Evolutionary conservation across 352 stramenopile genomes (phyloP).

Genomic region (Blastocystis sp.): DNA sequence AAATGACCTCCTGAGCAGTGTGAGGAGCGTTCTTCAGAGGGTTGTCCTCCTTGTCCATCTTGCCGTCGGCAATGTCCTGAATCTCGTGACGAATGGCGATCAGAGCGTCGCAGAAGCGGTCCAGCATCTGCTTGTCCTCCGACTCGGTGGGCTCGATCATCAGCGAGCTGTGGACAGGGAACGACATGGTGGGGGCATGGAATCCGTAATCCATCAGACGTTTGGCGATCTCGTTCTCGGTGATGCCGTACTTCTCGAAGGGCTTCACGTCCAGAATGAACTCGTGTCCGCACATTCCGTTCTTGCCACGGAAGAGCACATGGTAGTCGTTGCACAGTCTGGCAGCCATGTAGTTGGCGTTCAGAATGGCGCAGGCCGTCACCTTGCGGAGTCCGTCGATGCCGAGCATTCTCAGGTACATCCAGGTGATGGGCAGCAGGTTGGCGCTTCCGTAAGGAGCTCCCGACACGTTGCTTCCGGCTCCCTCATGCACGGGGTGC

Average conservation of each 20-base stretch:
- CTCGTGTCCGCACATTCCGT: constrained; percentile 94
- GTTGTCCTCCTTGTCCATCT: constrained; percentile 72
- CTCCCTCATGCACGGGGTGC: constrained; percentile 64
- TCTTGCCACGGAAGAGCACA: constrained; percentile 84
- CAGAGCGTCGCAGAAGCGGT: constrained; percentile 90
- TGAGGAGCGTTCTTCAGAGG: constrained; percentile 90
- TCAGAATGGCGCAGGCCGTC: constrained; percentile 82
- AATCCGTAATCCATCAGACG: constrained; percentile 97
- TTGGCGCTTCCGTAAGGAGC: constrained; percentile 89
- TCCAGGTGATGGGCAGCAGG: constrained; percentile 97
- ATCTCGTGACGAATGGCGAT: constrained; percentile 91
- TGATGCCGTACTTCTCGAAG: constrained; percentile 86
- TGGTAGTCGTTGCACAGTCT: constrained; percentile 78
- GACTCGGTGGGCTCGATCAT: constrained; percentile 98
- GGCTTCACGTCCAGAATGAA: constrained; percentile 96
- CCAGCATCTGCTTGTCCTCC: constrained; percentile 90
- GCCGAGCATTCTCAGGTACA: constrained; percentile 99
- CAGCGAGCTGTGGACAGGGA: constrained; percentile 89
- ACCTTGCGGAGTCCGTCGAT: constrained; percentile 81
- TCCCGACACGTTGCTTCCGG: constrained; percentile 73
- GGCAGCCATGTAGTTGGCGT: constrained; percentile 98
- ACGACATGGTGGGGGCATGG: constrained; percentile 97
- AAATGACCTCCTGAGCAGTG: constrained; percentile 83
- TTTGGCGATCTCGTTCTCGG: constrained; percentile 94
- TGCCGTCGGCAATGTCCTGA: constrained; percentile 82